Base-by-base conservation (phyloP, 495 filamentous ascomycete genomes). In the Penicillium parvum region DNA sequence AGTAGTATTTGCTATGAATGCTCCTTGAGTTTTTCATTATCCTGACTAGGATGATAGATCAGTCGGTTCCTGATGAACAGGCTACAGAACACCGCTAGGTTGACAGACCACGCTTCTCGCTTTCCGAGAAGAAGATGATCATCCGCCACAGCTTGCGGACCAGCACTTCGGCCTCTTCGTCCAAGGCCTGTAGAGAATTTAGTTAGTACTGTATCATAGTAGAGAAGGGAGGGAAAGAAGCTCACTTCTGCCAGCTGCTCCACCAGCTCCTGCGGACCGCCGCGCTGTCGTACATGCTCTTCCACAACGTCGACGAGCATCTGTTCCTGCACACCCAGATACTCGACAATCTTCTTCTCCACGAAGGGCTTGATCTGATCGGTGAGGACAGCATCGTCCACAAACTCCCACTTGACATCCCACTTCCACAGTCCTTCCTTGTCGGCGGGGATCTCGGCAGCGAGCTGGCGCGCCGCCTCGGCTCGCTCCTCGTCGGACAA, bases 61-160 rank as follows among this genome's bases (percentile, higher is more conserved):
- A 33, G 17, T 23, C 23, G 15, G 26, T 22, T 9, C 32, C 22
- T 26, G 32, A 20, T 29, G 7, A 18, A 21, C 41, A 36, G 1
- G 14, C 16, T 35, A 30, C 11, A 35, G 12, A 3, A 10, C 35
- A 7, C 8, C 8, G 17, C 39, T 71, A 87, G 15, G 80, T 79
- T 18, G 86, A 87, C 26, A 94, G 68, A 1, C 92, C 91, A 43
- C 88, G 76, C 72, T 92, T 95, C 78, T 95, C 92, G 55, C 82
- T 85, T 68, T 98, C 92, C 18, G 87, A 91, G 55, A 90, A 97
- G 83, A 96, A 97, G 61, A 97, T 96, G 36, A 96, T 78, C 90
- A 97, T 94, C 32, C 92, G 79, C 92, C 92, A 98, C 19, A 98
- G 75, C 67, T 96, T 97, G 77, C 86, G 91, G 14, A 97, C 92